These are phyloP conservation scores for Pistacia atlantica DNA, from an alignment of 345 rosid species.

Conservation along the genomic window DNA sequence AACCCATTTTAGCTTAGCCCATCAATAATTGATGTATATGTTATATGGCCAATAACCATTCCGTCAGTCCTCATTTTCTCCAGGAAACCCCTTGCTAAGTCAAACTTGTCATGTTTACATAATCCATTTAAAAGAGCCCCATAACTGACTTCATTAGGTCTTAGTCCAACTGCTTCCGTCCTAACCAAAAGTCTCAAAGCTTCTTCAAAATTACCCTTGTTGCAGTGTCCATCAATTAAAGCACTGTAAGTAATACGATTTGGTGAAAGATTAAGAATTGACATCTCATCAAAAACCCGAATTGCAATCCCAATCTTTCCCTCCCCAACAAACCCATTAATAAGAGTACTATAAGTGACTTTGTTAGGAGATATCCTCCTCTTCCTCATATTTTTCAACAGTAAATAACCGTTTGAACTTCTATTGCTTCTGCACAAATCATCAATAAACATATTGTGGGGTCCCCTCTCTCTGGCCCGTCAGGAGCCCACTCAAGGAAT, in stretches of 20 bases:
- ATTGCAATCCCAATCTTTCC: constrained; percentile 63
- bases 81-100: constrained; percentile 55
- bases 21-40: constrained; percentile 72
- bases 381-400: constrained; percentile 81
- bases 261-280: constrained; percentile 51
- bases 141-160: constrained; percentile 65
- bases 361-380: constrained; percentile 61
- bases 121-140: constrained; percentile 73
- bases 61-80: constrained; percentile 68
- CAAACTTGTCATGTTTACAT: constrained; percentile 61
- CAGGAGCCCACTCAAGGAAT: too few relatives aligned
- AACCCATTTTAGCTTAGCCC: constrained; percentile 68
- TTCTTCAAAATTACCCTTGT: constrained; percentile 52
- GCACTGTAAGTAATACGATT: constrained; percentile 65
- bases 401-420: constrained; percentile 80
- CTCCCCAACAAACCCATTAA: constrained; percentile 72
- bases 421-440: constrained; percentile 71
- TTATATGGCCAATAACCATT: constrained; percentile 49
- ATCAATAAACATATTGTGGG: constrained; percentile 69
- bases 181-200: constrained; percentile 60
- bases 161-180: constrained; percentile 58
- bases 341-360: constrained; percentile 77
- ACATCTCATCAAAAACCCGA: constrained; percentile 71
- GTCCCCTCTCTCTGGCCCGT: too few relatives aligned
- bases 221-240: constrained; percentile 67